Percentiles rank a stretch among this genome's conserved stretches.
Conservation (phyloP, 148 eudicot species). For the Rhododendron ferrugineum region DNA sequence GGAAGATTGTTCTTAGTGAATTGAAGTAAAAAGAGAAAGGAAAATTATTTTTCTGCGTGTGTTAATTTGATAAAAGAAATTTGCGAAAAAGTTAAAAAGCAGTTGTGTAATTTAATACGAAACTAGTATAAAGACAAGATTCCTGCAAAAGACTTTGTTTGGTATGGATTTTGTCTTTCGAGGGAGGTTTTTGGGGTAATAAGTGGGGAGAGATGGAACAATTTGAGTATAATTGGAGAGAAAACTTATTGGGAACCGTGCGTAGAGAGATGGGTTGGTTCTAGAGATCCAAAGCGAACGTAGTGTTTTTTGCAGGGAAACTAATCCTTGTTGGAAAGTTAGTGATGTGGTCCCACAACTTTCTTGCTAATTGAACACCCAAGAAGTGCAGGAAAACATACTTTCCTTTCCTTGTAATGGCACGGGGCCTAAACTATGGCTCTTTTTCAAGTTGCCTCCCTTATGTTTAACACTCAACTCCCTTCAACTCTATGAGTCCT, state of each 20-base stretch:
- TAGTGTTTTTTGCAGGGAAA: not conserved
- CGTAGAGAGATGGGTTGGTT: too few species aligned
- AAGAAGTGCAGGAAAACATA: too few species aligned
- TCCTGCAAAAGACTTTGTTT: not conserved
- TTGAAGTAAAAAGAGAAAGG: not conserved
- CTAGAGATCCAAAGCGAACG: too few species aligned
- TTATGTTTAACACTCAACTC: not conserved
- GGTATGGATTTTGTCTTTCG: too few species aligned
- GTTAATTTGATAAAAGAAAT: too few species aligned
- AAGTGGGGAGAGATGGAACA: too few species aligned
- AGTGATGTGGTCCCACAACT: not conserved
- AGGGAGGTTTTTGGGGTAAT: too few species aligned
- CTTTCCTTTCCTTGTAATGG: too few species aligned
- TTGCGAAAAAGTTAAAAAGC: not conserved
- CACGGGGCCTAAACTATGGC: not conserved
- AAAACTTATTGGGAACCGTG: too few species aligned
- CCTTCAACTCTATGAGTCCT: not conserved
- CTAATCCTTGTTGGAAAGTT: not conserved
- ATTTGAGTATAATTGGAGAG: too few species aligned
- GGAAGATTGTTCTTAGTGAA: not conserved
- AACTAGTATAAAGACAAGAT: not conserved
- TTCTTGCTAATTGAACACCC: not conserved
- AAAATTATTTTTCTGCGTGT: not conserved
- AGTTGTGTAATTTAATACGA: too few species aligned
- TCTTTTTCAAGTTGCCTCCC: not conserved